Evolutionary conservation across 768 basidiomycete genomes (phyloP), one percentile per base, ranked within the genome.

Genomic region (Rhodosporidiobolus sp.): DNA sequence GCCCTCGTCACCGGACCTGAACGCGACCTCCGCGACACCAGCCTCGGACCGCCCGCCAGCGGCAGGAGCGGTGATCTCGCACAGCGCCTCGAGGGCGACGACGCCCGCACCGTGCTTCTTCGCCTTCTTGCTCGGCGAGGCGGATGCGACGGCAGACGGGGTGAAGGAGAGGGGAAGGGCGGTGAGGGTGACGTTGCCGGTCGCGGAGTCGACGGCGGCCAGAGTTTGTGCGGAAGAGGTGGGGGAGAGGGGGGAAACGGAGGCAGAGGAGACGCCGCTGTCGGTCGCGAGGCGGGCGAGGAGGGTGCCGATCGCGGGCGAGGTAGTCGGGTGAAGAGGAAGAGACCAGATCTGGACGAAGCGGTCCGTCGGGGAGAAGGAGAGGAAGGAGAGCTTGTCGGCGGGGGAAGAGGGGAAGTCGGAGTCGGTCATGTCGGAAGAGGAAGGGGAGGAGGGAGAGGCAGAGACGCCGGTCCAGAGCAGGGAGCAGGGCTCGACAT

Each of bases 271-370:
- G 48, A 76, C 72, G 32, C 69, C 70, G 56, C 62, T 68, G 72
- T 74, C 72, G 67, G 71, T 60, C 9, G 60, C 73, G 65, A 73
- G 67, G 66, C 71, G 72, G 12, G 76, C 72, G 67, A 69, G 58
- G 64, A 76, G 76, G 43, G 61, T 35, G 14, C 66, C 76, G 48
- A 59, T 55, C 24, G 64, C 59, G 7, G 65, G 53, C 3, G 69
- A 50, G 35, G 65, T 16, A 3, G 75, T 49, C 6, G 74, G 54
- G 45, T 49, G 17, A 5, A 48, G 53, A 5, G 65, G 67, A 38
- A 65, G 34, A 7, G 63, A 63, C 76, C 72, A 76, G 56, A 74
- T 3, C 56, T 71, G 76, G 38, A 76, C 72, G 61, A 72, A 73
- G n/a, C 72, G 72, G 64, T 76, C 76, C 22, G 72, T 34, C 20